These are phyloP conservation scores for Musa schizocarpa DNA, from an alignment of 176 grass and related monocot genomes.

Conservation along the genomic window DNA sequence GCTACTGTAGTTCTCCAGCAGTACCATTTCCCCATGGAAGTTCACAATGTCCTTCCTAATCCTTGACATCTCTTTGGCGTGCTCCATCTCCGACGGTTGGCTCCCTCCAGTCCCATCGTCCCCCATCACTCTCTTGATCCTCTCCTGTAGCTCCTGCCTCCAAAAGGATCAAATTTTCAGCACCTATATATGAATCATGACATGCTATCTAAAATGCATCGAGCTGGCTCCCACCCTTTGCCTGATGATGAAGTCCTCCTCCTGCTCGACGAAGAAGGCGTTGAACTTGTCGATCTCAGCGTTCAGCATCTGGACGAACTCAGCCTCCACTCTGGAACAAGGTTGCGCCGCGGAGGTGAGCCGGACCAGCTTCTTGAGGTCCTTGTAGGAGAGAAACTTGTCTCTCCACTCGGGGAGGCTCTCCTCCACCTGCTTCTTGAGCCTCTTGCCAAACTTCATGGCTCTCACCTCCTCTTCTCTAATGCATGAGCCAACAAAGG, in stretches of 20 bases:
- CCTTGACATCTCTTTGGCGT: slow-evolving; percentile 18
- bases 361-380: slow-evolving; percentile 68
- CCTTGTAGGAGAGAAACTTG: slow-evolving; percentile 82
- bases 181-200: not conserved
- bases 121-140: slow-evolving; percentile 26
- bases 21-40: slow-evolving; percentile 71
- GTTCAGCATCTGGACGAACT: slow-evolving; percentile 58
- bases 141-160: slow-evolving; percentile 53
- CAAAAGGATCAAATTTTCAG: not conserved
- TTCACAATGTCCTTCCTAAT: slow-evolving; percentile 59
- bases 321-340: slow-evolving; percentile 30
- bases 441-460: slow-evolving; percentile 93
- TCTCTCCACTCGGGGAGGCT: slow-evolving; percentile 77
- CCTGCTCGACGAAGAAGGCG: slow-evolving; percentile 82
- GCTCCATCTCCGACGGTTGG: slow-evolving; percentile 13
- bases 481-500: slow-evolving; percentile 16
- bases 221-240: slow-evolving; percentile 26
- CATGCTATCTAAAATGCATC: not conserved
- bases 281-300: slow-evolving; percentile 91
- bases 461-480: not conserved
- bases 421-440: slow-evolving; percentile 85
- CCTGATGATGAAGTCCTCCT: slow-evolving; percentile 86
- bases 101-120: not conserved
- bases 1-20: slow-evolving; percentile 70
- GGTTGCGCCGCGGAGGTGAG: slow-evolving; percentile 34